Evolutionary conservation across 2,329 filamentous ascomycete genomes (phyloP), one percentile per base, ranked within the genome.

Genomic region (Albifimbria verrucaria): DNA sequence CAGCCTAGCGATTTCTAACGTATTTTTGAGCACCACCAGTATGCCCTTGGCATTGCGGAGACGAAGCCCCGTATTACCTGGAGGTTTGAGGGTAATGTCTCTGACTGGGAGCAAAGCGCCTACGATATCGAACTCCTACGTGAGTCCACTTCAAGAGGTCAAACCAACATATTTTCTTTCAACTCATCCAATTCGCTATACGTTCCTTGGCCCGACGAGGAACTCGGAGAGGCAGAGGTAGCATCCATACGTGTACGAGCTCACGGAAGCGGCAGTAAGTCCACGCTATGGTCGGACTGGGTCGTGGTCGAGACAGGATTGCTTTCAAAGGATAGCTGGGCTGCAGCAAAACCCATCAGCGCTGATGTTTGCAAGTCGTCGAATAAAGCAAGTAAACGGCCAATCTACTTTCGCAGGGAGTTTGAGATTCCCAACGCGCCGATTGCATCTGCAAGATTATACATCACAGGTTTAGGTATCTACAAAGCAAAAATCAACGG

Each of bases 21-120:
- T n/a, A n/a, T n/a, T n/a, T 75, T 77, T 50, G 74, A 77, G 57
- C 73, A 77, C 48, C 72, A 77, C 32, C 66, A 65, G 1, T 52
- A 59, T 4, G 66, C 72, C 18, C 57, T 79, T 3, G 77, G 77
- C 6, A 77, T 79, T 24, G 72, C 66, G 2, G 75, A 78, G 51
- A 58, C 65, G 0, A 50, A 64, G 10, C 77, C 77, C 9, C 68
- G 77, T 0, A 72, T 80, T 43, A 77, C 76, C 2, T 80, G 77
- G 76, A 59, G 68, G 4, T 77, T 78, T 45, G 65, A 65, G 3
- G 72, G 72, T 2, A 60, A 67, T 7, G 68, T 64, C 7, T 44
- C 63, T 1, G 60, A 74, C 54, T 79, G 75, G 75, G 65, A 66
- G 4, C 77, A 79, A 55, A 65, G 59, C 6, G 61, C 67, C 7